phyloP scores from a whole-genome alignment of 2,329 filamentous ascomycete genomes.

The Alternaria burnsii region DNA sequence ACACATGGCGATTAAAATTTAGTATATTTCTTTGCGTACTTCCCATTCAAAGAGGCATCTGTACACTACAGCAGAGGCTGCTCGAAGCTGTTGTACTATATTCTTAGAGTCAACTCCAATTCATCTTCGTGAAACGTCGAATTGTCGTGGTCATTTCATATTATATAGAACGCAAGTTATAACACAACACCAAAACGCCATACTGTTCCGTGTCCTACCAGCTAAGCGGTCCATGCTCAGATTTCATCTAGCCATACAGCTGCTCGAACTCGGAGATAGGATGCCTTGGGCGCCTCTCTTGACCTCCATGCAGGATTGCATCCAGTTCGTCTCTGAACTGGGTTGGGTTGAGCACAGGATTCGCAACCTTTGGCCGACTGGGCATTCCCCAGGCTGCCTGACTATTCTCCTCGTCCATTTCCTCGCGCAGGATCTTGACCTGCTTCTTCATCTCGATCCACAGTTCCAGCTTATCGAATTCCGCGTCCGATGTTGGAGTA shows the following conservation, averaged over 20 bases:
- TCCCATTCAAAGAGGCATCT: neutral
- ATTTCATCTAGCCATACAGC: neutral
- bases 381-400: conserved; percentile 5
- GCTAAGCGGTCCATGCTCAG: neutral
- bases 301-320: conserved; percentile 28
- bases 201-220: neutral
- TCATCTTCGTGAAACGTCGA: neutral
- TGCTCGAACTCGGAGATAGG: conserved; percentile 10
- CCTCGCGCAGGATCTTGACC: conserved; percentile 53
- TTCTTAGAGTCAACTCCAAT: neutral
- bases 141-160: neutral
- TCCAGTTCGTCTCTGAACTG: conserved; percentile 36
- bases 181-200: neutral
- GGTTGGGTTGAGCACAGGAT: conserved; percentile 1
- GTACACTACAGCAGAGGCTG: neutral
- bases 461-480: conserved; percentile 50
- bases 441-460: conserved; percentile 56
- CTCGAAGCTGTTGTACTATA: conserved; percentile 1
- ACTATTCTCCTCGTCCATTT: conserved; percentile 44
- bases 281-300: conserved; percentile 8
- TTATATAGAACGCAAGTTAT: neutral
- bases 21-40: neutral
- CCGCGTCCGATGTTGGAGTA: conserved; percentile 11
- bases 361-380: conserved; percentile 1
- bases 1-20: conserved; percentile 56